Base-by-base conservation (phyloP, 495 filamentous ascomycete genomes). In the Chaetomium cochliodes region DNA sequence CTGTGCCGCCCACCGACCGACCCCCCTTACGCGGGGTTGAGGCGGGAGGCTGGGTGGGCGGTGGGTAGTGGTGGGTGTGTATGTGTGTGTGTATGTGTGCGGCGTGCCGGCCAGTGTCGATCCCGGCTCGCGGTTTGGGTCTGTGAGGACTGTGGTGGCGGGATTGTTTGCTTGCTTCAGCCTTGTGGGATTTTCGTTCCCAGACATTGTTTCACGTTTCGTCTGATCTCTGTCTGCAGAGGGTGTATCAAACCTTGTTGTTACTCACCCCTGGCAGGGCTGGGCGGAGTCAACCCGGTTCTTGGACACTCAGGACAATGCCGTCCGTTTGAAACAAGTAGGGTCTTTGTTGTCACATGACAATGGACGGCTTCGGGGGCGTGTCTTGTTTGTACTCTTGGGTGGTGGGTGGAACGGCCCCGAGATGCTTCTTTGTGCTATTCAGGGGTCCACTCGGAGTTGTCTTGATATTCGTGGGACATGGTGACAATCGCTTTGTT, bases 121-220 rank as follows among this genome's bases (percentile, higher is more conserved):
- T 18, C 41, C 41, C 13, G 41, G 13, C 41, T 18, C 41, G 2
- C 13, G 13, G 5, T 11, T 44, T 44, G 49, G 22, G 1, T 51
- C 28, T 30, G 28, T 30, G 28, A 6, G 22, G 49, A 25, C 20
- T 12, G 42, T 25, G 20, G 47, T 50, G 49, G 49, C 49, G 15
- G 49, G 22, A 52, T 26, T 52, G 49, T 52, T 52, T 52, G 49
- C 49, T 52, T 52, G 49, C 49, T 26, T 52, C 49, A 52, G 49
- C 49, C 49, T 52, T 52, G 22, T 52, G 12, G 22, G 49, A 52
- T 26, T 52, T 9, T 44, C 28, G n/a, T 44, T 44, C 47, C n/a
- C 47, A 26, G 22, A 8, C 49, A 52, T 26, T 52, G 49, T 52
- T 26, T 52, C 49, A 52, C 15, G 49, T 52, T 52, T 52, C 49